A percentile compares a stretch with the other conserved stretches of the same genome.
Evolutionary conservation across 192 early-diverging fungal genomes (phyloP).

Genomic region (Coemansia sp.): DNA sequence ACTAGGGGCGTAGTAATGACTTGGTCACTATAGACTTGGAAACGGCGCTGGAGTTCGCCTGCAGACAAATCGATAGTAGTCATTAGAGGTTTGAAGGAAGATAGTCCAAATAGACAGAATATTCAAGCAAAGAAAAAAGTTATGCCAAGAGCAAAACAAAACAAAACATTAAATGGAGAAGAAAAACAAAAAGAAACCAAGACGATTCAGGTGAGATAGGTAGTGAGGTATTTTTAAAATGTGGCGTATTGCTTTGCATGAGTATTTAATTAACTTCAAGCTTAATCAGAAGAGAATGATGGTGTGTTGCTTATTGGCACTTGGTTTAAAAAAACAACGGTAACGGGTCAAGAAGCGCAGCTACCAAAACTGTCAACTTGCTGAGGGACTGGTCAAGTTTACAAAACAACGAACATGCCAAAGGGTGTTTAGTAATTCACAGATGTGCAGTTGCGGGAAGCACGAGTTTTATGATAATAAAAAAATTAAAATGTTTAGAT

Average conservation of each 20-base stretch:
- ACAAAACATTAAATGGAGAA: background rate
- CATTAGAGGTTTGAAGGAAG: background rate
- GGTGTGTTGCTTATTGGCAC: background rate
- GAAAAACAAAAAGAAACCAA: background rate
- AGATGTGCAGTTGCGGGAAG: too few relatives aligned
- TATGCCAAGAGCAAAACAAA: background rate
- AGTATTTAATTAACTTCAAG: background rate
- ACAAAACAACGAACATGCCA: background rate
- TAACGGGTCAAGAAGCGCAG: background rate
- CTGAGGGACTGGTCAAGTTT: background rate
- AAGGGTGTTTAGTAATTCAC: background rate
- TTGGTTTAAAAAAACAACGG: background rate
- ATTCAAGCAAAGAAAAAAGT: background rate
- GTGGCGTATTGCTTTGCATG: background rate
- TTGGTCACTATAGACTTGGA: conserved; percentile 12
- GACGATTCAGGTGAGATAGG: background rate
- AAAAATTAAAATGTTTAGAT: too few relatives aligned
- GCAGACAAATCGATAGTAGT: conserved; percentile 21
- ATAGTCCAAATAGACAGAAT: conserved; percentile 10
- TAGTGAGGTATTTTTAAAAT: background rate
- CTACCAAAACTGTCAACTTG: background rate
- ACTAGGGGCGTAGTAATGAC: conserved; percentile 20
- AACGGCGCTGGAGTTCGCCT: conserved; percentile 36
- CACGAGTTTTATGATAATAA: too few relatives aligned
- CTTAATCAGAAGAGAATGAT: background rate